Conservation (phyloP, 2,329 filamentous ascomycete genomes). For the Aspergillus awamori region DNA sequence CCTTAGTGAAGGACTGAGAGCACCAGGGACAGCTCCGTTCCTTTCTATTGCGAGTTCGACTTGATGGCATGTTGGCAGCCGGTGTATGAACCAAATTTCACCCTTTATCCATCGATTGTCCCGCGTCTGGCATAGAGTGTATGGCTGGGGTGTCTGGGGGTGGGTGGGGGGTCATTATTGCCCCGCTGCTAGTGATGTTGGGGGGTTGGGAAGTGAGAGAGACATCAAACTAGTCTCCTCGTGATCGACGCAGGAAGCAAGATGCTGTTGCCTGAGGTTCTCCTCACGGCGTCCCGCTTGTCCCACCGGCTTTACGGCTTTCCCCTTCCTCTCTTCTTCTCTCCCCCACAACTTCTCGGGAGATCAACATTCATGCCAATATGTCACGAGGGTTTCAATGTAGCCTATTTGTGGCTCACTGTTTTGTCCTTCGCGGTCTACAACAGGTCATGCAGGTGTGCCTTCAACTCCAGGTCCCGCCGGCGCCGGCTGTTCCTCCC, state of each 20-base stretch:
- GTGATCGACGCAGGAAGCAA: background rate
- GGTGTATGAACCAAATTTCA: background rate
- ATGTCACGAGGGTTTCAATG: background rate
- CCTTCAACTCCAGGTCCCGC: too few relatives aligned
- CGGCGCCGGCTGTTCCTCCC: too few relatives aligned
- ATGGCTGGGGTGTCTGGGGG: background rate
- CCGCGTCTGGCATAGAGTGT: too few relatives aligned
- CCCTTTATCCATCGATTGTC: too few relatives aligned
- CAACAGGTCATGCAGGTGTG: too few relatives aligned
- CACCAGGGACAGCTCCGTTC: conserved; percentile 28
- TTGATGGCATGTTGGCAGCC: background rate
- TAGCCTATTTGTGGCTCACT: too few relatives aligned
- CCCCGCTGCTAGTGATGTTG: background rate
- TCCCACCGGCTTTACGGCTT: background rate
- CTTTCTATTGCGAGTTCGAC: background rate
- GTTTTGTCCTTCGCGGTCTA: too few relatives aligned
- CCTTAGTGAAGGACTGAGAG: conserved; percentile 31
- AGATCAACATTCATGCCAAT: background rate
- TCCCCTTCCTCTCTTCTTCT: background rate
- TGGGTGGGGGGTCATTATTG: background rate
- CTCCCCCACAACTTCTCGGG: background rate
- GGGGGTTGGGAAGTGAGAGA: background rate
- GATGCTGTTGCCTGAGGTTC: background rate
- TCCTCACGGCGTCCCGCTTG: background rate
- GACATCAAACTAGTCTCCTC: too few relatives aligned